Evolutionary conservation across 1,284 basidiomycete species (phyloP), one percentile per base, ranked within the genome.

Genomic region (Pterulicium gracile): DNA sequence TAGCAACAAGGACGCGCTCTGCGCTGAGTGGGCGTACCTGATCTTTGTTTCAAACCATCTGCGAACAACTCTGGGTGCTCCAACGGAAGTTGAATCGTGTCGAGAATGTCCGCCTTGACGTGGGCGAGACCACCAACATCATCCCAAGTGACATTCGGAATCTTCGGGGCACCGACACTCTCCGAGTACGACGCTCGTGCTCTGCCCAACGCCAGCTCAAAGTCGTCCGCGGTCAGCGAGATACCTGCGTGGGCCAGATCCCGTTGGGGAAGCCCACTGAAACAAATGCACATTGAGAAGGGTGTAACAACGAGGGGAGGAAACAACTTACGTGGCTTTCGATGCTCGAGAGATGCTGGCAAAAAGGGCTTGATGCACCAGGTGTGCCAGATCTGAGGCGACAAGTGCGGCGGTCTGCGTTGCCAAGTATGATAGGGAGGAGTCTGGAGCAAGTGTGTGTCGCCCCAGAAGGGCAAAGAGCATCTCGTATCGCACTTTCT

Each of bases 81-180:
- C 20, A 99, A 69, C 0, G 96, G 96, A 2, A 99, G 69, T 60
- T 98, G 94, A 42, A 98, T 90, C 14, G 95, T 99, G 57, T 99
- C 95, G 53, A 98, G 69, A 48, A 99, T 98, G 56, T 98, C 95
- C 39, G 79, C 65, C 64, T 98, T 98, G 49, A 98, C 91, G 51
- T 74, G 69, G 1, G 81, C 83, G 15, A 99, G 69, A 4, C 96
- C 96, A 35, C 96, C 96, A 13, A 99, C 87, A 60, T 98, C 96
- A 63, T 98, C 92, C 96, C 96, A 99, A 0, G 88, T 80, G 0
- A 99, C 94, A 51, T 80, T 89, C 1, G 96, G 96, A 45, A 99
- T 98, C 57, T 89, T 94, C 0, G 96, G 96, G 15, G 93, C 92
- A 12, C 95, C 95, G 48, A 98, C 96, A 56, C 77, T 91, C 58